Evolutionary conservation across 768 basidiomycete genomes (phyloP).

Genomic region (Hericium erinaceus): DNA sequence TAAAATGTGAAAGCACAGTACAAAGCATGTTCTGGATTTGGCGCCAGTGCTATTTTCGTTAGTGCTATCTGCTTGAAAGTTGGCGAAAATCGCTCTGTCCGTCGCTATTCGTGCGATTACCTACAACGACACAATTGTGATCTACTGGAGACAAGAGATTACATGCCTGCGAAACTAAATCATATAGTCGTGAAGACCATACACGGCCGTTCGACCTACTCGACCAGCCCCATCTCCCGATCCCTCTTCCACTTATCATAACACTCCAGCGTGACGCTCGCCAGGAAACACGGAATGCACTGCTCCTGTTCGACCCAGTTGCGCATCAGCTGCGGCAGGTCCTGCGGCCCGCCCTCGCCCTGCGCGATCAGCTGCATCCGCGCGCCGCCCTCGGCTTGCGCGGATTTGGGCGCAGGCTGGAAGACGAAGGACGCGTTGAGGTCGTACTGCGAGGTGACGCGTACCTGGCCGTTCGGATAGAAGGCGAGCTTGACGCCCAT

Average conservation of each 20-base stretch:
- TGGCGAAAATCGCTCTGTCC: too few relatives aligned
- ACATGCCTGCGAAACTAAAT: too few relatives aligned
- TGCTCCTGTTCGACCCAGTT: constrained; percentile 84
- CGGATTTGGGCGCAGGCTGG: constrained; percentile 40
- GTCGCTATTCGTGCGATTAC: too few relatives aligned
- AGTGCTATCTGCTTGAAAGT: too few relatives aligned
- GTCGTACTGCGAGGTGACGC: constrained; percentile 87
- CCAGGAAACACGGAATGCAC: constrained; percentile 84
- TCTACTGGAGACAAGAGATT: too few relatives aligned
- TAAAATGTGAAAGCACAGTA: too few relatives aligned
- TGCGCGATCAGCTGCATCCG: constrained; percentile 68
- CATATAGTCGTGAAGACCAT: not conserved
- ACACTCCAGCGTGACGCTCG: constrained; percentile 81
- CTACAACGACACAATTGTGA: too few relatives aligned
- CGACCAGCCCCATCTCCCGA: constrained; percentile 3
- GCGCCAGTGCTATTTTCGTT: too few relatives aligned
- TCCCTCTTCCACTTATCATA: constrained; percentile 63
- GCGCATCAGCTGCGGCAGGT: constrained; percentile 63
- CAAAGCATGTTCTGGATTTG: too few relatives aligned
- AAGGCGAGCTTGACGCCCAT: constrained; percentile 89
- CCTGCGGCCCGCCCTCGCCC: constrained; percentile 67
- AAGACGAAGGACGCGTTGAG: constrained; percentile 83
- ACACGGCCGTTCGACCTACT: not conserved
- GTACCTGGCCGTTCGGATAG: constrained; percentile 82
- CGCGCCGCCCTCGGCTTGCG: constrained; percentile 28